Evolutionary conservation across 1,139 yeast species (phyloP).

Genomic region (Yamadazyma triangularis): DNA sequence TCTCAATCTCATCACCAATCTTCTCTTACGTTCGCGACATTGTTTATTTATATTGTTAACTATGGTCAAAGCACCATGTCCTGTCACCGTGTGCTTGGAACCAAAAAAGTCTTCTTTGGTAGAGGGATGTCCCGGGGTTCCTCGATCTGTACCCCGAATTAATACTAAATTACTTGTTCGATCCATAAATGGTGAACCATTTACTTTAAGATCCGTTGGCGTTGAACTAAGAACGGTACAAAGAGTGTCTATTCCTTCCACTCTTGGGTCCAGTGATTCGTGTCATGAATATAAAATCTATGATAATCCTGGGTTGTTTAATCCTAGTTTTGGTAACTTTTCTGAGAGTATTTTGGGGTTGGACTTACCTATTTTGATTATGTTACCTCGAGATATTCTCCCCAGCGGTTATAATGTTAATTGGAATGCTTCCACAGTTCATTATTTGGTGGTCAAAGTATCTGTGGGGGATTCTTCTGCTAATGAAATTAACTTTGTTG

Average conservation of each 20-base stretch:
- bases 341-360: slow-evolving; percentile 42
- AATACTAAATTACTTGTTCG: slow-evolving; percentile 40
- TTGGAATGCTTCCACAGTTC: slow-evolving; percentile 41
- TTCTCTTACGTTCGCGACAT: background rate
- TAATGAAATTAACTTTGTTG: slow-evolving; percentile 27
- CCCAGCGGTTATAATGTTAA: slow-evolving; percentile 38
- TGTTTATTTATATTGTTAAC: background rate
- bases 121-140: slow-evolving; percentile 62
- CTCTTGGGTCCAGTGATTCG: slow-evolving; percentile 40
- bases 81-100: slow-evolving; percentile 33
- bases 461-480: slow-evolving; percentile 29
- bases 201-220: slow-evolving; percentile 33
- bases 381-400: slow-evolving; percentile 50
- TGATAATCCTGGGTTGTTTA: slow-evolving; percentile 33
- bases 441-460: slow-evolving; percentile 31
- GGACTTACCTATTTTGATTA: slow-evolving; percentile 57
- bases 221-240: slow-evolving; percentile 36
- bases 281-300: slow-evolving; percentile 30
- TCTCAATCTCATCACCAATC: slow-evolving; percentile 1
- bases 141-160: slow-evolving; percentile 51
- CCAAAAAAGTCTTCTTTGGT: slow-evolving; percentile 47
- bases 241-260: slow-evolving; percentile 34
- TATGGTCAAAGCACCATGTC: slow-evolving; percentile 19
- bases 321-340: slow-evolving; percentile 35
- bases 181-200: slow-evolving; percentile 35